These are phyloP conservation scores for Solanum bulbocastanum DNA, from an alignment of 257 asterid genomes.

Conservation along the genomic window DNA sequence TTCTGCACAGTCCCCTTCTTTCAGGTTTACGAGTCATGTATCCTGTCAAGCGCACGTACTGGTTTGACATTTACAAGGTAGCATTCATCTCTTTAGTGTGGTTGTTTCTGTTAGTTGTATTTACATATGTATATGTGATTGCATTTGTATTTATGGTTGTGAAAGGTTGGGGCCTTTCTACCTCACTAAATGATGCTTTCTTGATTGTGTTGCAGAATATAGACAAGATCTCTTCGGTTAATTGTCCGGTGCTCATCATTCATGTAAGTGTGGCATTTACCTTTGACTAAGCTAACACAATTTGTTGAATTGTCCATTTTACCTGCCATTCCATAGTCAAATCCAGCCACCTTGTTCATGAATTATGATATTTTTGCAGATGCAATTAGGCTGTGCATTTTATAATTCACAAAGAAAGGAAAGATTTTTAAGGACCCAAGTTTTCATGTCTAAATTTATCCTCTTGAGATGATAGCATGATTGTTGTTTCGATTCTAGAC, in stretches of 20 bases:
- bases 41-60: conserved; percentile 33
- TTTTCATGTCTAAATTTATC: not conserved
- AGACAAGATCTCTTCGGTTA: conserved; percentile 31
- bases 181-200: not conserved
- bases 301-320: not conserved
- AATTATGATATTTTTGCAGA: not conserved
- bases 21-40: conserved; percentile 40
- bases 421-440: not conserved
- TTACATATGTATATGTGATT: not conserved
- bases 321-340: not conserved
- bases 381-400: not conserved
- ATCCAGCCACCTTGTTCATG: not conserved
- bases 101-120: not conserved
- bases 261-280: conserved; percentile 50
- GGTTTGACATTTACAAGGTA: conserved; percentile 43
- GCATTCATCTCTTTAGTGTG: not conserved
- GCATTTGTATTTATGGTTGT: not conserved
- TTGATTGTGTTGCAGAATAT: conserved; percentile 51
- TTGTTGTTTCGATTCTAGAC: not conserved
- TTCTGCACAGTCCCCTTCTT: conserved; percentile 38
- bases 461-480: not conserved
- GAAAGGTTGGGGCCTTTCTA: not conserved
- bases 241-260: conserved; percentile 48
- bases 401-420: not conserved
- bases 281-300: not conserved